phyloP scores from a whole-genome alignment of 2,329 filamentous ascomycete genomes.

The Aspergillus melleus region DNA sequence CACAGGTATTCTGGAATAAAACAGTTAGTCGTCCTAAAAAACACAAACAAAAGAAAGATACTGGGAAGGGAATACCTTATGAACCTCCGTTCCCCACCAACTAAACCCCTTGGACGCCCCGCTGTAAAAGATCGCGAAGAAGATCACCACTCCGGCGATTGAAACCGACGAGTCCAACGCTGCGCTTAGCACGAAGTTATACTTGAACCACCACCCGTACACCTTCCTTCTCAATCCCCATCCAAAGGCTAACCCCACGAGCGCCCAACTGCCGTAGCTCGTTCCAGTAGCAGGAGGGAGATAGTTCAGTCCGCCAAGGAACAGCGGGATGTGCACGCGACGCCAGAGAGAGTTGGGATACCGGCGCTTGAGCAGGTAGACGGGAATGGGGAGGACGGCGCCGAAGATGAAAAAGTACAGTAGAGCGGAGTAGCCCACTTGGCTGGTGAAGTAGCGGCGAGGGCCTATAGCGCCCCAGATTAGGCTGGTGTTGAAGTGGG shows the following conservation, averaged over 20 bases:
- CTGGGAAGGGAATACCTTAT: conserved; percentile 16
- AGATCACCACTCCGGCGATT: conserved; percentile 27
- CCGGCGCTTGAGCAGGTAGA: conserved; percentile 56
- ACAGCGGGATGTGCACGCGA: conserved; percentile 13
- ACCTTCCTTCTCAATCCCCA: conserved; percentile 60
- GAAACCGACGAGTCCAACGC: conserved; percentile 55
- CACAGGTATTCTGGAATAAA: conserved; percentile 22
- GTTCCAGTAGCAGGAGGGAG: conserved; percentile 67
- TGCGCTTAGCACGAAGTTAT: conserved; percentile 71
- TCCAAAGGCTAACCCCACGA: conserved; percentile 65
- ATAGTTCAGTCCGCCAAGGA: conserved; percentile 19
- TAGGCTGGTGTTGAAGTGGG: conserved; percentile 66
- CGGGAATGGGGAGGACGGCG: conserved; percentile 58
- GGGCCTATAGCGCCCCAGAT: conserved; percentile 72
- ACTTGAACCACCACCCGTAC: conserved; percentile 69
- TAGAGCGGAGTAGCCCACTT: conserved; percentile 60
- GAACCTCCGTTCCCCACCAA: conserved; percentile 30
- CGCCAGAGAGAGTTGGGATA: conserved; percentile 48
- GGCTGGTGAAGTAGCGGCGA: conserved; percentile 61
- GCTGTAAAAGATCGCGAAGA: conserved; percentile 28
- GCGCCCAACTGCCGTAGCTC: conserved; percentile 67
- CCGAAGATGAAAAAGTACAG: conserved; percentile 71
- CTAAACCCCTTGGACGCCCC: conserved; percentile 21
- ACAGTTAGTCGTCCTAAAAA: not conserved
- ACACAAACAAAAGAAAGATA: not conserved